Conservation (phyloP, 768 basidiomycete genomes). For the Trichaptum fuscoviolaceum region DNA sequence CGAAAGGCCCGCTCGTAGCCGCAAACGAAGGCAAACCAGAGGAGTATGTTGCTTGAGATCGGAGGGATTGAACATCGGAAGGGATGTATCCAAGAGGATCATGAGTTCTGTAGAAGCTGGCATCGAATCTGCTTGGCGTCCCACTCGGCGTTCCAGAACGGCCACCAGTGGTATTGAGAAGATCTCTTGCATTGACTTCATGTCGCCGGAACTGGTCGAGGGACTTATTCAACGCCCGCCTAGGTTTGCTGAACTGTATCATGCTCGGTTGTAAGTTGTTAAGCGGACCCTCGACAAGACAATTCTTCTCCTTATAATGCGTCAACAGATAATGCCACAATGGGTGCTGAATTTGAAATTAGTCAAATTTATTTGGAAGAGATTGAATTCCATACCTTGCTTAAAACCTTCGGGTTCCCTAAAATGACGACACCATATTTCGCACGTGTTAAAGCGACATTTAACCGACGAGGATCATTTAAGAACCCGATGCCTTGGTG, state of each 20-base stretch:
- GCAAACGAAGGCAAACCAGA: slow-evolving; percentile 85
- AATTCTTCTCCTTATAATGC: slow-evolving; percentile 95
- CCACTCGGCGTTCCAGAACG: slow-evolving; percentile 90
- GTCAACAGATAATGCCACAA: slow-evolving; percentile 98
- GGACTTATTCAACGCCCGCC: slow-evolving; percentile 80
- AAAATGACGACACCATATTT: slow-evolving; percentile 98
- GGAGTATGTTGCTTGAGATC: slow-evolving; percentile 94
- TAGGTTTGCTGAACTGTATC: slow-evolving; percentile 99
- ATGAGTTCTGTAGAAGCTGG: slow-evolving; percentile 93
- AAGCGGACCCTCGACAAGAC: slow-evolving; percentile 92
- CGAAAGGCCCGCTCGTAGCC: slow-evolving; percentile 61
- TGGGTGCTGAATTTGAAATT: slow-evolving; percentile 63
- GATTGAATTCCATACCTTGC: slow-evolving; percentile 66
- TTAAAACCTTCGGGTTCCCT: slow-evolving; percentile 99
- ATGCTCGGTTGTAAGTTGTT: slow-evolving; percentile 96
- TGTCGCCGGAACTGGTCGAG: slow-evolving; percentile 93
- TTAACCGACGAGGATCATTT: slow-evolving; percentile 93
- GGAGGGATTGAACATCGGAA: slow-evolving; percentile 90
- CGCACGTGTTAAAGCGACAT: slow-evolving; percentile 94
- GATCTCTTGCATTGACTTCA: slow-evolving; percentile 88
- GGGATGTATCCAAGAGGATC: slow-evolving; percentile 93
- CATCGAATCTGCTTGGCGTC: slow-evolving; percentile 91
- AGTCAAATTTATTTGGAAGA: slow-evolving; percentile 11
- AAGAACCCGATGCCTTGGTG: slow-evolving; percentile 99
- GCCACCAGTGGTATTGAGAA: slow-evolving; percentile 43